These are phyloP conservation scores for Aspergillus viridinutans DNA, from an alignment of 2,329 filamentous ascomycete genomes.

Conservation along the genomic window DNA sequence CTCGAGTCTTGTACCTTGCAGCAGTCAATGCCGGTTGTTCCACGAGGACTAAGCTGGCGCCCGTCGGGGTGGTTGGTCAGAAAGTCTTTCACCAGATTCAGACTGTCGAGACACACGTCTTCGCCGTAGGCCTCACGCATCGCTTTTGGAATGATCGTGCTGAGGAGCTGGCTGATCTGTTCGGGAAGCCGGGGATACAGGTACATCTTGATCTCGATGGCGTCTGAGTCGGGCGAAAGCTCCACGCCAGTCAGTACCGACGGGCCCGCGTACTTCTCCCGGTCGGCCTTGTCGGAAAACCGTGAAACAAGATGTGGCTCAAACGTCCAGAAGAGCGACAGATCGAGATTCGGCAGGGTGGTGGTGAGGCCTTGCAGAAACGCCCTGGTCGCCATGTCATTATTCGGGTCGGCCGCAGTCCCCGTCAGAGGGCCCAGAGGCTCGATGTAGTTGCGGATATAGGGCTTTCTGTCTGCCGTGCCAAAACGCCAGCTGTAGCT, in stretches of 20 bases:
- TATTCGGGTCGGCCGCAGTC: conserved; percentile 2
- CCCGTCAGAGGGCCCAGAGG: conserved; percentile 1
- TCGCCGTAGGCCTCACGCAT: conserved; percentile 4
- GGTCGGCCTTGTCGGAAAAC: background rate
- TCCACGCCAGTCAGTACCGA: conserved; percentile 1
- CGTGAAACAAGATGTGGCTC: background rate
- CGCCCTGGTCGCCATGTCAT: background rate
- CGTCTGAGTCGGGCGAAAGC: background rate
- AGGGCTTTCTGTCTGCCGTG: background rate
- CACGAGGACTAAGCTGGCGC: background rate
- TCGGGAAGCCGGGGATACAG: background rate
- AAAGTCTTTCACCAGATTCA: conserved; percentile 1
- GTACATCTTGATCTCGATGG: conserved; percentile 1
- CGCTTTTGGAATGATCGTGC: background rate
- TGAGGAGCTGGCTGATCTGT: conserved; percentile 1
- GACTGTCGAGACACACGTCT: conserved; percentile 2
- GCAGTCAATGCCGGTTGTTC: conserved; percentile 5
- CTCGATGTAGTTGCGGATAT: conserved; percentile 6
- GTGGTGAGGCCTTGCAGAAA: background rate
- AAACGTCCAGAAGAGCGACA: conserved; percentile 3
- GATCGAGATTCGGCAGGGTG: background rate
- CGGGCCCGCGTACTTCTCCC: background rate
- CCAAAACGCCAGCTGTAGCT: conserved; percentile 5
- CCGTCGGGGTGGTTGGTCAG: conserved; percentile 1
- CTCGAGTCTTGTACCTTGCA: background rate